These are phyloP conservation scores for Clonostachys solani DNA, from an alignment of 2,329 filamentous ascomycete species.

Conservation along the genomic window DNA sequence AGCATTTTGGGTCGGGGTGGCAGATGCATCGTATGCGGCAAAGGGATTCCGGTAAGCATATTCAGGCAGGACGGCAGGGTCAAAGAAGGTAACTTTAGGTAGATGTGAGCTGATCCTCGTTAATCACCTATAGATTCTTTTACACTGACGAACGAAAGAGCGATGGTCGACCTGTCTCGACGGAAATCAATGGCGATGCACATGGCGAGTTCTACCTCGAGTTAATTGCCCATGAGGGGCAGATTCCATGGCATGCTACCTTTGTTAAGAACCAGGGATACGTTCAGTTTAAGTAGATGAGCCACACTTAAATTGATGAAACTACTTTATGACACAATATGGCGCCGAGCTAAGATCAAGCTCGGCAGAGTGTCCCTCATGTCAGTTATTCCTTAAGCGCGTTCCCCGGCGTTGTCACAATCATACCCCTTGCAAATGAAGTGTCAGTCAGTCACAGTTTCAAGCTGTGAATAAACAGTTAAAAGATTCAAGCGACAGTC, in stretches of 20 bases:
- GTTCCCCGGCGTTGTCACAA: too few species aligned
- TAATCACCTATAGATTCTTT: constrained; percentile 29
- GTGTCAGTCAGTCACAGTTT: too few species aligned
- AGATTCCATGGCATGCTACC: constrained; percentile 38
- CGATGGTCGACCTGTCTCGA: constrained; percentile 22
- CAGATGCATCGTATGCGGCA: not conserved
- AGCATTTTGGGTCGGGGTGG: not conserved
- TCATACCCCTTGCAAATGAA: too few species aligned
- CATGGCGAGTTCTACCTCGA: constrained; percentile 32
- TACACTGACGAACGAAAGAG: constrained; percentile 41
- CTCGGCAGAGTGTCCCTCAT: too few species aligned
- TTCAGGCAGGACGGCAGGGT: too few species aligned
- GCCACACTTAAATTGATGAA: too few species aligned
- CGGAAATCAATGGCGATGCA: constrained; percentile 26
- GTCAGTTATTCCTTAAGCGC: too few species aligned
- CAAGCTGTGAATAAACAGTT: too few species aligned
- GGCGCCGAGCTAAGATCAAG: too few species aligned
- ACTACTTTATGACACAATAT: too few species aligned
- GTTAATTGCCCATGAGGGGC: constrained; percentile 28
- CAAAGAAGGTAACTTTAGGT: not conserved
- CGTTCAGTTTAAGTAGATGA: constrained; percentile 18
- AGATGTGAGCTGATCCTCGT: too few species aligned
- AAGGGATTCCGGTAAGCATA: not conserved
- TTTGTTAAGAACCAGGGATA: constrained; percentile 35
- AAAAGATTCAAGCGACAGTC: too few species aligned